Evolutionary conservation across 2,329 filamentous ascomycete genomes (phyloP), one percentile per base, ranked within the genome.

Genomic region (Fusarium compactum): DNA sequence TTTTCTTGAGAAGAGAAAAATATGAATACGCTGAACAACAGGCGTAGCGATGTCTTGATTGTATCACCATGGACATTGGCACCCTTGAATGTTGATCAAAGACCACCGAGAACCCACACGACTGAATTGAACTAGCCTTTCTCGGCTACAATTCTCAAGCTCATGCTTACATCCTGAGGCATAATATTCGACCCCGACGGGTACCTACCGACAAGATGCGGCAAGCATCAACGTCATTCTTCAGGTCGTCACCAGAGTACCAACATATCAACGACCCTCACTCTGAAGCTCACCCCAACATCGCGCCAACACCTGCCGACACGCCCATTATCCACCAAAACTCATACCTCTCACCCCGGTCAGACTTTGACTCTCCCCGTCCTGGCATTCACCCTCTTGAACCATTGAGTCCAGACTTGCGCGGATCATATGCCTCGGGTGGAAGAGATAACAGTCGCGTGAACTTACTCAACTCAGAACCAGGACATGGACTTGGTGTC

Each of bases 371-470:
- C 27, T 61, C 58, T 10, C 44, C 43, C 32, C 20, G 18, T 6
- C 3, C 29, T 8, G 10, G 34, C 24, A 4, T 12, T 4, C 43
- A 48, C 6, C 43, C 43, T 25, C n/a, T 30, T 14, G 58, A 47
- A 20, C 51, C 51, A 1, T 22, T 43, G 9, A 48, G 52, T 34
- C 58, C 58, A 1, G 22, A 58, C 6, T 16, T 58, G 9, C 25
- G 58, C 2, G 52, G 47, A 2, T 15, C 27, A 22, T 48, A 40
- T 10, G 15, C 43, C 8, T 34, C 58, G 3, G 8, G 9, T 8
- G 52, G 27, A 18, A 44, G 58, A 22, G 43, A 58, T 6, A 34
- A 58, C 8, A 61, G 58, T n/a, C 58, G 47, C 12, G 58, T 58
- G 6, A 24, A 61, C 1, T 8, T 61, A 4, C 52, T 61, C 11